Evolutionary conservation across 2,329 filamentous ascomycete genomes (phyloP).

Genomic region (Laburnicola sp.): DNA sequence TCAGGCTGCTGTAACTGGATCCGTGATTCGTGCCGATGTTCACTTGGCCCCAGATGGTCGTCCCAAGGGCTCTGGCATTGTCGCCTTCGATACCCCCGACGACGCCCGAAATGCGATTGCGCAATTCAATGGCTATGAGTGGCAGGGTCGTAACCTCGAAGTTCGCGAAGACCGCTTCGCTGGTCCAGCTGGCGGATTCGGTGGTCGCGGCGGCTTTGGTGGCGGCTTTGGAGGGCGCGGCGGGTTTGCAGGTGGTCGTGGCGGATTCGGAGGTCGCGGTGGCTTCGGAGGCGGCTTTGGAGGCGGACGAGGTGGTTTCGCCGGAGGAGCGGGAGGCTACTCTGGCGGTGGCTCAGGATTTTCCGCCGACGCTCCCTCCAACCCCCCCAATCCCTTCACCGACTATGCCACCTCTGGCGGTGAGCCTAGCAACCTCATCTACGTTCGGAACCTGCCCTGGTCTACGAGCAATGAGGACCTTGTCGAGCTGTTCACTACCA

Average conservation of each 20-base stretch:
- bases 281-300: slow-evolving; percentile 55
- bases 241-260: slow-evolving; percentile 45
- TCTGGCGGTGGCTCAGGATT: slow-evolving; percentile 40
- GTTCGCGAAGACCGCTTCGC: slow-evolving; percentile 97
- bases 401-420: slow-evolving; percentile 87
- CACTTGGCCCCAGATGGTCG: slow-evolving; percentile 88
- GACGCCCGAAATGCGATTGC: slow-evolving; percentile 95
- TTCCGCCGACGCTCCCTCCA: slow-evolving; percentile 56
- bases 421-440: slow-evolving; percentile 82
- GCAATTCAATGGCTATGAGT: slow-evolving; percentile 98
- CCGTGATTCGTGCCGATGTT: slow-evolving; percentile 90
- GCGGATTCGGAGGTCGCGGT: slow-evolving; percentile 61
- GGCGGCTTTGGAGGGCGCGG: slow-evolving; percentile 46
- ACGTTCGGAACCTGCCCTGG: slow-evolving; percentile 97
- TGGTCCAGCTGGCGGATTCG: slow-evolving; percentile 51
- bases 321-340: slow-evolving; percentile 48
- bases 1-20: slow-evolving; percentile 64
- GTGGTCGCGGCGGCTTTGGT: slow-evolving; percentile 46
- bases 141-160: slow-evolving; percentile 91
- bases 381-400: slow-evolving; percentile 85
- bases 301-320: slow-evolving; percentile 47
- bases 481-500: slow-evolving; percentile 94
- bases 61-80: slow-evolving; percentile 95
- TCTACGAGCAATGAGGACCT: slow-evolving; percentile 98
- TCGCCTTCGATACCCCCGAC: slow-evolving; percentile 92